phyloP scores from a whole-genome alignment of 2,329 filamentous ascomycete genomes.

The Hypoxylon sp. region DNA sequence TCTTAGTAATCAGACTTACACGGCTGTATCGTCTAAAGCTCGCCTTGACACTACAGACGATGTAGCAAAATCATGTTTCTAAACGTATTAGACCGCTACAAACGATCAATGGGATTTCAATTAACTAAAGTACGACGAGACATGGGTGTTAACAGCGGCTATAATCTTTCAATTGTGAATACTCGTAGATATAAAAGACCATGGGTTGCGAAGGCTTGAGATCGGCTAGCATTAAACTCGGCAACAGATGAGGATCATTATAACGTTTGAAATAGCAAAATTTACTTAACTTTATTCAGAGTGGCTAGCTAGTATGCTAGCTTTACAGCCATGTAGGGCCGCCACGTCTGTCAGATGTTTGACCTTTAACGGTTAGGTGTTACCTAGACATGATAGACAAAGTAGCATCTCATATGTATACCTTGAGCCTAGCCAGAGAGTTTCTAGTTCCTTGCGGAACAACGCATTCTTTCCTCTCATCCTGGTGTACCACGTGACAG shows the following conservation, averaged over 20 bases:
- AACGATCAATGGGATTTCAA: neutral
- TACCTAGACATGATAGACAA: no score
- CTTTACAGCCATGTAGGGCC: neutral
- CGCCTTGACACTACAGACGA: conserved; percentile 13
- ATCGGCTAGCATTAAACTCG: neutral
- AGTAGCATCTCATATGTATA: no score
- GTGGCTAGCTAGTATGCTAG: neutral
- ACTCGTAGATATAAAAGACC: conserved; percentile 2
- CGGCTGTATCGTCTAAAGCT: conserved; percentile 14
- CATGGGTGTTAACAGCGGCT: neutral
- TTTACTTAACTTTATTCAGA: neutral
- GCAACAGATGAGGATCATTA: neutral
- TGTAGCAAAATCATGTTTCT: conserved; percentile 6
- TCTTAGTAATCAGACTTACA: conserved; percentile 4
- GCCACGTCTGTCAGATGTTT: neutral
- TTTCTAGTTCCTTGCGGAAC: no score
- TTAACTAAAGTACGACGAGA: neutral
- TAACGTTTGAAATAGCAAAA: conserved; percentile 1
- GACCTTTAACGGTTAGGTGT: no score
- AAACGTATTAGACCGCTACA: conserved; percentile 1
- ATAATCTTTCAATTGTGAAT: neutral
- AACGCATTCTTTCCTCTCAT: no score
- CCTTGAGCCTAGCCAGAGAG: no score
- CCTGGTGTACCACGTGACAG: no score
- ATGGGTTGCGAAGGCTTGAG: neutral